phyloP scores from a whole-genome alignment of 257 asterid genomes.

The Solanum appendiculatum region DNA sequence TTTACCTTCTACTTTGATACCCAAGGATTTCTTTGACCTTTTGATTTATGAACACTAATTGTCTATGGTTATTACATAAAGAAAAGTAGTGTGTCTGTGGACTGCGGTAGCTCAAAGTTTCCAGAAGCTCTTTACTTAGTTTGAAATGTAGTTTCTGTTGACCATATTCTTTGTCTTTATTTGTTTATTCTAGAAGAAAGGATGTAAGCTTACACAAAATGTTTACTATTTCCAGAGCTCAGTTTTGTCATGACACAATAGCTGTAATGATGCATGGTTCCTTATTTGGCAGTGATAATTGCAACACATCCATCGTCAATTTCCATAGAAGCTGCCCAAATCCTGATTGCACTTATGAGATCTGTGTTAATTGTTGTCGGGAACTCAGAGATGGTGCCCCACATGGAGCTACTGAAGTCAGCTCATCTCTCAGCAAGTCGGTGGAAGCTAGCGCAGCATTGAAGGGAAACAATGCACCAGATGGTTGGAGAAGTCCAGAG shows the following conservation, averaged over 20 bases:
- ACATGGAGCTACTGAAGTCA: slow-evolving; percentile 29
- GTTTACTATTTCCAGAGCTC: slow-evolving; percentile 1
- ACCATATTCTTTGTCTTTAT: not conserved
- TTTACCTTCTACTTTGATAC: not conserved
- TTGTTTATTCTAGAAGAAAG: not conserved
- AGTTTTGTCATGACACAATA: not conserved
- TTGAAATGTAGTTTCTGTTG: not conserved
- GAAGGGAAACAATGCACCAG: slow-evolving; percentile 1
- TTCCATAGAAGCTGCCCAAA: slow-evolving; percentile 70
- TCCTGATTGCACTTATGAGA: slow-evolving; percentile 47
- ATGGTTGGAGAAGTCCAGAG: slow-evolving; percentile 7
- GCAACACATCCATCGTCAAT: slow-evolving; percentile 74
- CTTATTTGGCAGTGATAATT: slow-evolving; percentile 52
- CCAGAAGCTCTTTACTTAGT: not conserved
- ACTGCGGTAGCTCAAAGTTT: not conserved
- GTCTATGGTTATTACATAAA: not conserved
- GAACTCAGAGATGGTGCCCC: slow-evolving; percentile 55
- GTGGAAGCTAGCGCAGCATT: slow-evolving; percentile 3
- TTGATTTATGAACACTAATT: not conserved
- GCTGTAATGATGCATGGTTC: slow-evolving; percentile 7
- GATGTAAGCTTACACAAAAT: not conserved
- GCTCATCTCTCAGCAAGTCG: not conserved
- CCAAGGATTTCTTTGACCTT: not conserved
- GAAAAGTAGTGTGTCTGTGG: not conserved
- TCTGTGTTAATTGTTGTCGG: slow-evolving; percentile 65